Base-by-base conservation (phyloP, 352 stramenopile genomes). In the Pythium folliculosum region DNA sequence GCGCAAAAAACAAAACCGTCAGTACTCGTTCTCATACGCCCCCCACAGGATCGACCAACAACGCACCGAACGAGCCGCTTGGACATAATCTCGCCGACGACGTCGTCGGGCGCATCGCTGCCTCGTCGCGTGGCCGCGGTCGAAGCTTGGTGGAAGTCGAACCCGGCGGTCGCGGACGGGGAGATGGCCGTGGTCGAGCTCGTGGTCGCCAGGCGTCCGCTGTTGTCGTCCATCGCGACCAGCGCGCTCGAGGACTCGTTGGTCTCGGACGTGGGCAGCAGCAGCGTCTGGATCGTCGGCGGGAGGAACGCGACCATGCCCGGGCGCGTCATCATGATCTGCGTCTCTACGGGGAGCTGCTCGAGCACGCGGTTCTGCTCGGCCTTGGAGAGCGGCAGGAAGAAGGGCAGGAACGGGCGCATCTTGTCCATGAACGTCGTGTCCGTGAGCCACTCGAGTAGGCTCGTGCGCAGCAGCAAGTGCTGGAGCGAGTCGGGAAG, bases 361-460 rank as follows among this genome's bases (percentile, higher is more conserved):
- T 91, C 80, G 45, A 95, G 75, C 43, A 95, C 63, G 17, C 67
- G 71, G 63, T 78, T 86, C 66, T 94, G 87, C 70, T 95, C 88
- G 3, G 69, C 58, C 58, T 71, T 79, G 21, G 81, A 83, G 9
- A 95, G 69, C 35, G 86, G 86, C 59, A 95, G 62, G 35, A 94
- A 72, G 63, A 96, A 94, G 23, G 86, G 84, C 55, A 96, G 40
- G 69, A 89, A 92, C 2, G 80, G 79, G 14, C 80, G 71, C 30
- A 96, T 66, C 65, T 83, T 78, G 54, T 94, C 84, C 44, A 86
- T 78, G 52, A 94, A 84, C 8, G 72, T 80, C 17, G 84, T 86
- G 58, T 94, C 88, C 1, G 84, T 91, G 49, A 95, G 82, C 86
- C 86, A 95, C 54, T 95, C 84, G 27, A 95, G 69, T 14, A 94